These are phyloP conservation scores for Penicillium digitatum DNA, from an alignment of 2,329 filamentous ascomycete genomes.

Conservation along the genomic window DNA sequence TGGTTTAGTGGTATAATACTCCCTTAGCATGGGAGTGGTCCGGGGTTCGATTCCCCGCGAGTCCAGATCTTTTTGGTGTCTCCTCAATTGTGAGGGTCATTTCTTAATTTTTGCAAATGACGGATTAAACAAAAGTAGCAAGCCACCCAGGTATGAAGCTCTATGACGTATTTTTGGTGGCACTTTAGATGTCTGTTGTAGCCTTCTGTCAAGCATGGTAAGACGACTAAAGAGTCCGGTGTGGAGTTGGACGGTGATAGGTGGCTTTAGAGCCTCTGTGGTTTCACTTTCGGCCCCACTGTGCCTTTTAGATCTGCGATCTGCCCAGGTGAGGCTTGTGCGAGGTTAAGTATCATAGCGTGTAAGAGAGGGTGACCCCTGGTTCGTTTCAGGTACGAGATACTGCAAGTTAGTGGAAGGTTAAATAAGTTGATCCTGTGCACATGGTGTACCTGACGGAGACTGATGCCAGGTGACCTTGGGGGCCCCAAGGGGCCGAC, in stretches of 20 bases:
- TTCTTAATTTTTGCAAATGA: neutral
- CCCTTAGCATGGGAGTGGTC: constrained; percentile 49
- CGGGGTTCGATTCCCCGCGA: constrained; percentile 49
- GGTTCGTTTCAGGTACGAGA: neutral
- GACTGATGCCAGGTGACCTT: neutral
- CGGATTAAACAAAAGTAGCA: neutral
- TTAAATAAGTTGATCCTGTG: neutral
- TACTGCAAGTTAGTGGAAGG: neutral
- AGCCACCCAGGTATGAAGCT: too few species aligned
- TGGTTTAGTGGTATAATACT: constrained; percentile 50
- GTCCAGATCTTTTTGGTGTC: constrained; percentile 33
- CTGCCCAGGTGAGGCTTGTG: neutral
- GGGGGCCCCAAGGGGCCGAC: neutral
- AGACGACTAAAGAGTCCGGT: constrained; percentile 18
- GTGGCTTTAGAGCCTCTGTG: constrained; percentile 20
- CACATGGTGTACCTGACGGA: neutral
- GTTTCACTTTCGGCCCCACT: constrained; percentile 17
- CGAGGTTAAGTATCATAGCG: neutral
- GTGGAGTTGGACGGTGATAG: constrained; percentile 16
- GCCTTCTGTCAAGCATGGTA: constrained; percentile 22
- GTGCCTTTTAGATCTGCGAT: neutral
- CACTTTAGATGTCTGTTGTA: too few species aligned
- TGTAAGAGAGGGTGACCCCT: neutral
- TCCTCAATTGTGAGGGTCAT: neutral
- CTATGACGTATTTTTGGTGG: too few species aligned